phyloP scores from a whole-genome alignment of 805 yeast species.

The Teunomyces gatunensis region DNA sequence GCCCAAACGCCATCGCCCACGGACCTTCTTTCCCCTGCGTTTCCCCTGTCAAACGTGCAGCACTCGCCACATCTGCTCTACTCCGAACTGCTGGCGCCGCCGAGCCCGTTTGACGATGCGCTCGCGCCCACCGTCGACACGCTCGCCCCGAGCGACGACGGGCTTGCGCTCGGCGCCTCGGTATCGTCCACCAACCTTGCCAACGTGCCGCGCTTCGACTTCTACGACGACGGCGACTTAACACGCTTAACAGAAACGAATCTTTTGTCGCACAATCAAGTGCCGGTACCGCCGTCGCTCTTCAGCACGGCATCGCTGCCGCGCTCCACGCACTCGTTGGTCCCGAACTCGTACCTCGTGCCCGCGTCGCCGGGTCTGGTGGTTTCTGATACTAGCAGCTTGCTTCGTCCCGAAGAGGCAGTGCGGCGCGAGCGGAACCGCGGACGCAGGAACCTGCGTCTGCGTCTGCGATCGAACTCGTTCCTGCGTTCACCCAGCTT shows the following conservation, averaged over 20 bases:
- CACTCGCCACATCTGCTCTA: constrained; percentile 23
- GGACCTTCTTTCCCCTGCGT: background rate
- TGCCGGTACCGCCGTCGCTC: constrained; percentile 41
- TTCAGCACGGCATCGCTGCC: constrained; percentile 46
- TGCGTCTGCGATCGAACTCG: constrained; percentile 24
- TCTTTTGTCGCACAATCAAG: constrained; percentile 16
- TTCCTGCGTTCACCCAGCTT: constrained; percentile 22
- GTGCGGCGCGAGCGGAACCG: constrained; percentile 37
- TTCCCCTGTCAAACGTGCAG: constrained; percentile 1
- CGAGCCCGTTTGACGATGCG: constrained; percentile 37
- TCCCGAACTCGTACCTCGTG: constrained; percentile 14
- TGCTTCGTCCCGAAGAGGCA: constrained; percentile 37
- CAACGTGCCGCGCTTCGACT: constrained; percentile 13
- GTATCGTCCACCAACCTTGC: constrained; percentile 34
- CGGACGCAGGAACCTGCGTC: constrained; percentile 34
- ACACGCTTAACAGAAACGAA: constrained; percentile 14
- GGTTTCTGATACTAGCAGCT: constrained; percentile 4
- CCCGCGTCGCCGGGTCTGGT: constrained; percentile 8
- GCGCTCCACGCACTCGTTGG: constrained; percentile 9
- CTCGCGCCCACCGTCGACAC: constrained; percentile 26
- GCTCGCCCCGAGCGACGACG: constrained; percentile 20
- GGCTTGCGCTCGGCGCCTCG: constrained; percentile 39
- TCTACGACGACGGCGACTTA: background rate
- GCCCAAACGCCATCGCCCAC: too few species aligned
- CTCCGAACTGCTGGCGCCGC: constrained; percentile 39